These are phyloP conservation scores for Podochytrium sp. DNA, from an alignment of 192 early-diverging fungal species.

Conservation along the genomic window DNA sequence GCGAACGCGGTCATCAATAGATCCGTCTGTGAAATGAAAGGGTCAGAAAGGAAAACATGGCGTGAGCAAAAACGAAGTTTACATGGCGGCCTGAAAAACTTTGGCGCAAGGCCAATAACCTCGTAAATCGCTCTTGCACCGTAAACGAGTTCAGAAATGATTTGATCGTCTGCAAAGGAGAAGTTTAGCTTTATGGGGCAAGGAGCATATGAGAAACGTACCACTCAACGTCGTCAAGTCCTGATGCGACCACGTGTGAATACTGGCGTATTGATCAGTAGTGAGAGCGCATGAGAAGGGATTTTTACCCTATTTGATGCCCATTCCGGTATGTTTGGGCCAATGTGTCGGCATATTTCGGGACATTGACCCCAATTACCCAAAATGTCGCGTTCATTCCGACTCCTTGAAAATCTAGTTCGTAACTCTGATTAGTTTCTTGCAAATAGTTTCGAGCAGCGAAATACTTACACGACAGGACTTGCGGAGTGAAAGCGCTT, in stretches of 20 bases:
- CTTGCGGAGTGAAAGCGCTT: neutral
- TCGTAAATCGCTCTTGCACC: constrained; percentile 46
- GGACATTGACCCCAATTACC: constrained; percentile 14
- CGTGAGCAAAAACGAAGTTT: constrained; percentile 20
- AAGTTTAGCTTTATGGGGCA: no score
- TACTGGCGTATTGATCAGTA: no score
- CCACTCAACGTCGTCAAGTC: no score
- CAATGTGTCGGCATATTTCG: neutral
- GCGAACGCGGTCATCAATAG: constrained; percentile 71
- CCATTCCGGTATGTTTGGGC: constrained; percentile 51
- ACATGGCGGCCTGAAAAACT: constrained; percentile 64
- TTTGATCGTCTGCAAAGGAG: constrained; percentile 66
- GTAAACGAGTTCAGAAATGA: constrained; percentile 72
- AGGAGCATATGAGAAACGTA: no score
- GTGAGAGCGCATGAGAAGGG: no score
- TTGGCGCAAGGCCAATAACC: constrained; percentile 25
- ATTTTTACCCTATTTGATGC: constrained; percentile 60
- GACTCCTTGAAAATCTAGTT: neutral
- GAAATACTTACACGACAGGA: neutral
- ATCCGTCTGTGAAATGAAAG: constrained; percentile 44
- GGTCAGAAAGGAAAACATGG: neutral
- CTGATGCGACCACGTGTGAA: no score
- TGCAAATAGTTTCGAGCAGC: neutral
- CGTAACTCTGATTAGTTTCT: neutral
- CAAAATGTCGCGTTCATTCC: neutral